Base-by-base conservation (phyloP, 164 flowering plant species). In the Umbilicus rupestris region DNA sequence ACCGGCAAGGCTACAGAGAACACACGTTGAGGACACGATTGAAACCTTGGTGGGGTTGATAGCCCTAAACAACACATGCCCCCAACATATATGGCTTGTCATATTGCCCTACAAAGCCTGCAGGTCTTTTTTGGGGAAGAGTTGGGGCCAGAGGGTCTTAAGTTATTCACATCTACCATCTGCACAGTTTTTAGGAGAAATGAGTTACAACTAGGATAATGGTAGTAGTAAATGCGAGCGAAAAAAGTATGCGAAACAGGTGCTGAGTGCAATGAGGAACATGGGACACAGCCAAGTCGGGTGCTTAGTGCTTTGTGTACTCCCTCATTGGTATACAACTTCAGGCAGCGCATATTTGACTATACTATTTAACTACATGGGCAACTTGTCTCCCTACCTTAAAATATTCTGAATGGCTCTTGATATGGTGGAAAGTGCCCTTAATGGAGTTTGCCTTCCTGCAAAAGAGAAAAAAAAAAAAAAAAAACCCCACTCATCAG, bases 251-350 rank as follows among this genome's bases (percentile, higher is more conserved):
- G 28, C 22, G 8, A 1, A 16, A 1, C 2, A 50, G 3, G 4
- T 35, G 0, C 7, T 35, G 60, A 55, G 60, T n/a, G 35, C 33
- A 55, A 55, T 28, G 60, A 55, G 60, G 59, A 31, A 52, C 30
- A 55, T 55, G 60, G 60, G 31, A 26, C 29, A 33, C 60, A 26
- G 60, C 60, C 19, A 55, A 28, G 33, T 55, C 60, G 6, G n/a
- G 60, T 28, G 31, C 60, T 55, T 55, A 55, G 60, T 55, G 60
- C 60, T 55, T 28, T 55, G 60, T 55, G 60, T 28, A 28, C 60
- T 7, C 16, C 60, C 22, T 55, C 60, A 55, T 55, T 28, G 5
- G 60, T 28, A 55, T 26, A 16, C 60, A 55, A 26, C 29, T 55
- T 14, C 60, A 55, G 28, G 7, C n/a, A n/a, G 15, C 30, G n/a